These are phyloP conservation scores for Ascochyta viciae-villosae DNA, from an alignment of 2,329 filamentous ascomycete genomes.

Conservation along the genomic window DNA sequence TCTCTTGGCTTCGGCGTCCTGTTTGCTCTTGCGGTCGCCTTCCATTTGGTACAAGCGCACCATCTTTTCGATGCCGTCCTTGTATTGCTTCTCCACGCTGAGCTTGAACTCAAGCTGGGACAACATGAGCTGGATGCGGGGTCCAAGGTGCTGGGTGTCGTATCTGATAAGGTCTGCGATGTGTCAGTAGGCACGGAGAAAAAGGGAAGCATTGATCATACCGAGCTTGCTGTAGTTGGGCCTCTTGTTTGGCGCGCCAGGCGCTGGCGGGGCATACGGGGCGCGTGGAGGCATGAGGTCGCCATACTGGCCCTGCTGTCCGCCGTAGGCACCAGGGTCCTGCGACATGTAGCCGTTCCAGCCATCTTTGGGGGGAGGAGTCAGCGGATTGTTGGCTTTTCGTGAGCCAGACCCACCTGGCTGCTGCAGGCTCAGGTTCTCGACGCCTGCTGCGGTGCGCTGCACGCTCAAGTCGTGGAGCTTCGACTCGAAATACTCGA, in stretches of 20 bases:
- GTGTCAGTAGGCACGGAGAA: slow-evolving; percentile 27
- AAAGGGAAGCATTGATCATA: slow-evolving; percentile 53
- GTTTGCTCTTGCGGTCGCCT: slow-evolving; percentile 92
- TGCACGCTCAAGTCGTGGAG: slow-evolving; percentile 88
- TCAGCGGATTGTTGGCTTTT: slow-evolving; percentile 48
- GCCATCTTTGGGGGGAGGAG: slow-evolving; percentile 77
- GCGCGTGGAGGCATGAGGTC: slow-evolving; percentile 80
- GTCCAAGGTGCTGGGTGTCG: slow-evolving; percentile 92
- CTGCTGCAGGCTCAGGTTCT: slow-evolving; percentile 67
- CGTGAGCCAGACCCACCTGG: slow-evolving; percentile 53
- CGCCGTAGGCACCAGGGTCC: slow-evolving; percentile 70
- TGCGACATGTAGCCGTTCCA: slow-evolving; percentile 57
- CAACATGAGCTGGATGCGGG: slow-evolving; percentile 98
- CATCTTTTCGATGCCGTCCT: slow-evolving; percentile 99
- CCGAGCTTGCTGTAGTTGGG: slow-evolving; percentile 95
- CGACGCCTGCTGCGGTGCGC: slow-evolving; percentile 71
- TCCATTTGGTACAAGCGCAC: slow-evolving; percentile 97
- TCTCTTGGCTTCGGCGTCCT: slow-evolving; percentile 86
- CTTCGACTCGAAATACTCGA: slow-evolving; percentile 94
- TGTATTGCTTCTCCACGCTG: slow-evolving; percentile 98
- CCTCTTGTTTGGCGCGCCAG: slow-evolving; percentile 71
- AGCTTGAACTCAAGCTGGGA: slow-evolving; percentile 99
- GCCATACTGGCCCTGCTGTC: slow-evolving; percentile 56
- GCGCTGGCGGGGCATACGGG: slow-evolving; percentile 77
- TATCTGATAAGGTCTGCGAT: slow-evolving; percentile 92